Evolutionary conservation across 345 rosid species (phyloP).

Genomic region (Aquilaria yunnanensis): DNA sequence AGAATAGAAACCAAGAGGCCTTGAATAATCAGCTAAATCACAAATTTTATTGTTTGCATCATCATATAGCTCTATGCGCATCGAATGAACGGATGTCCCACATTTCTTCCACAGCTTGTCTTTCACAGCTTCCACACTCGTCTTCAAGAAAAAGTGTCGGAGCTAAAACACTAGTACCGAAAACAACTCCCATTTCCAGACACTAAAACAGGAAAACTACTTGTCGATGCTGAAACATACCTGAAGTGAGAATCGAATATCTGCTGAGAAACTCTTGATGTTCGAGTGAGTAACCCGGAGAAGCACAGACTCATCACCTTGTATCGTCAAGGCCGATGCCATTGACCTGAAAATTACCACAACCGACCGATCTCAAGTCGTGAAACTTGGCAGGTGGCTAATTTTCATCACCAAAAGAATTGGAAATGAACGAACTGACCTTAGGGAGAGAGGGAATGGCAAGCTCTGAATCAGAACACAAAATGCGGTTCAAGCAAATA

Average conservation of each 20-base stretch:
- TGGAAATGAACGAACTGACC: too few relatives aligned
- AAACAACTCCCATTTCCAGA: too few relatives aligned
- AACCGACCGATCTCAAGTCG: too few relatives aligned
- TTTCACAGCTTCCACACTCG: slow-evolving; percentile 75
- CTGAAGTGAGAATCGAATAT: slow-evolving; percentile 69
- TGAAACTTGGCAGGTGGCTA: too few relatives aligned
- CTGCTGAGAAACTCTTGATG: slow-evolving; percentile 61
- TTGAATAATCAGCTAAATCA: slow-evolving; percentile 44
- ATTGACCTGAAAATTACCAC: slow-evolving; percentile 3
- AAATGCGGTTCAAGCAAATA: too few relatives aligned
- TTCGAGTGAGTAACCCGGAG: slow-evolving; percentile 77
- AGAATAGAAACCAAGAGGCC: slow-evolving; percentile 70
- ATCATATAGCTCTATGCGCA: slow-evolving; percentile 79
- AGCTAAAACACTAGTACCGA: neutral
- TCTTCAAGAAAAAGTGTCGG: slow-evolving; percentile 12
- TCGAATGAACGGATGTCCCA: slow-evolving; percentile 67
- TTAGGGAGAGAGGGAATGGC: too few relatives aligned
- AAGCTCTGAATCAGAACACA: too few relatives aligned
- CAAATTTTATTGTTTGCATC: slow-evolving; percentile 57
- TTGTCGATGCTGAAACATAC: slow-evolving; percentile 14
- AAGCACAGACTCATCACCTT: slow-evolving; percentile 61
- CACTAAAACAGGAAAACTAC: neutral
- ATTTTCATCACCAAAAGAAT: too few relatives aligned
- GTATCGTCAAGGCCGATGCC: slow-evolving; percentile 38
- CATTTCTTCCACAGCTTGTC: slow-evolving; percentile 94